Evolutionary conservation across 2,329 filamentous ascomycete species (phyloP), one percentile per base, ranked within the genome.

Genomic region (Xylariaceae sp.): DNA sequence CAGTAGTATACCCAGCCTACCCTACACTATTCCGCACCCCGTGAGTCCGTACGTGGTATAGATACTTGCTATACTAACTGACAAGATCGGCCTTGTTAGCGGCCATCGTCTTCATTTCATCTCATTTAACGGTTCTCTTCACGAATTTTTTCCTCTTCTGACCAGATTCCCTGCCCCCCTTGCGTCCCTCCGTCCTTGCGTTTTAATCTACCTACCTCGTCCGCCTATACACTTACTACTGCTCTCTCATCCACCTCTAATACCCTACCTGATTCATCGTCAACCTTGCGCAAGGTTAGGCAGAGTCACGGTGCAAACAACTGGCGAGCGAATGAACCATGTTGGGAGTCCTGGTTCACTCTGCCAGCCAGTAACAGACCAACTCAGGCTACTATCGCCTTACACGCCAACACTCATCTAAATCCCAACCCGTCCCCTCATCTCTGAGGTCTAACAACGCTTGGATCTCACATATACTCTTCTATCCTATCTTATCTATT

Each of bases 381-480:
- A 45, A 7, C 58, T 49, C 47, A 9, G 17, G 17, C 17, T 49
- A 52, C 45, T 37, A 37, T 41, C 13, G 41, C 41, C 41, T 50
- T 15, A n/a, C 4, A 30, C 62, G 63, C 66, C 61, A 65, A 51
- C 57, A 60, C 62, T 55, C 56, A 58, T 58, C 63, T 66, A 64
- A 66, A 66, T 68, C 66, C 66, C 64, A 67, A 67, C 54, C 55
- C 51, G 60, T 48, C 41, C 49, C 57, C 59, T 57, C 66, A 59
- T 57, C 55, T 60, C 57, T 64, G 55, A 63, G 62, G 61, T 59
- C 59, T 58, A 61, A 63, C 62, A 63, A 61, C 63, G 61, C 64
- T 62, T 56, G 62, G 59, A 62, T 58, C 53, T 37, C 64, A 61
- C 48, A 11, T 8, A 13, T 7, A 49, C 47, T 23, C 47, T 8